Base-by-base conservation (phyloP, 2,329 filamentous ascomycete species). In the Lithohypha guttulata region DNA sequence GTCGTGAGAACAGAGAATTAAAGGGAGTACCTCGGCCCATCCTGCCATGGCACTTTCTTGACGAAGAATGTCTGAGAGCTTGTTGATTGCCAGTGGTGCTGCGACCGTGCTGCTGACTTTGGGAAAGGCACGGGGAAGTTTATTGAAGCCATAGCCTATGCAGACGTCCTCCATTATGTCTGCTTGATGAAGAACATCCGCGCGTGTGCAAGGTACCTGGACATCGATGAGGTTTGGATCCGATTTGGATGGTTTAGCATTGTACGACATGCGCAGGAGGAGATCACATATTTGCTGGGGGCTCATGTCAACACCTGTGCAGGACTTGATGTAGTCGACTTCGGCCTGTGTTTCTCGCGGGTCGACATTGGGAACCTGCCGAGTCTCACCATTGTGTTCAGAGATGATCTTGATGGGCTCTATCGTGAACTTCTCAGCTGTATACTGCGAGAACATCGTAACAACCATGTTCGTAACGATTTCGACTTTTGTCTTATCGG, bases 131-230 rank as follows among this genome's bases (percentile, higher is more conserved):
- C 86, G 80, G 1, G 89, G 87, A 13, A 98, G 79, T 47, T 83
- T 85, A 71, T 98, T 98, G 74, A 94, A 98, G 49, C 93, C 91
- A 60, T 96, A 95, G 38, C 85, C 86, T 49, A 98, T 91, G 27
- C 86, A 91, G 14, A 93, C 79, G 58, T 98, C 93, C 65, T 98
- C 91, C 89, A 98, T 98, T 51, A 98, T 84, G 59, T 98, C 91
- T 53, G 86, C 93, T 57, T 95, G 83, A 62, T 98, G 91, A 21
- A 98, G 77, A 28, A 98, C 81, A 60, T 98, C 91, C 33, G 91
- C 89, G 46, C 91, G 77, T 32, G 87, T 96, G 21, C 87, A 77
- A 6, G 91, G 91, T 17, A 96, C 75, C 23, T 79, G 73, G 19
- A 96, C 79, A 54, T 93, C 81, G 44, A 93, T 69, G 34, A 91